A percentile compares a stretch with the other conserved stretches of the same genome.
phyloP scores from a whole-genome alignment of 2,329 filamentous ascomycete species.

The Tolypocladium ophioglossoides region DNA sequence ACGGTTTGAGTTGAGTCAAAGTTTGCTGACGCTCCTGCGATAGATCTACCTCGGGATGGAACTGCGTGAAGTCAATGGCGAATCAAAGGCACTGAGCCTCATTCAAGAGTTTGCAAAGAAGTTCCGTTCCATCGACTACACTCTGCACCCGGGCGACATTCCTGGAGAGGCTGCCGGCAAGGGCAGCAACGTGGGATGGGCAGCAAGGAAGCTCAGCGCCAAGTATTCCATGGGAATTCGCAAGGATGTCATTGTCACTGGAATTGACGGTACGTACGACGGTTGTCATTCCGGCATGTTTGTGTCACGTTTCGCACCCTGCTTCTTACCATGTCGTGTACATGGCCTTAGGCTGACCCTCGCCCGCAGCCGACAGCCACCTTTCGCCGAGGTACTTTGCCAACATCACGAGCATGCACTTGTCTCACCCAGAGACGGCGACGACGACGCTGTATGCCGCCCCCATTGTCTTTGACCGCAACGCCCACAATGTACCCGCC shows the following conservation, averaged over 20 bases:
- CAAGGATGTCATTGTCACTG: slow-evolving; percentile 57
- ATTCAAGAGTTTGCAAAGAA: slow-evolving; percentile 52
- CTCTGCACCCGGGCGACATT: slow-evolving; percentile 55
- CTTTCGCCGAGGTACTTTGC: slow-evolving; percentile 58
- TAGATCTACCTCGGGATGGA: slow-evolving; percentile 68
- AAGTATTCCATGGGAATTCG: slow-evolving; percentile 43
- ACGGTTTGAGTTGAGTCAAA: background rate
- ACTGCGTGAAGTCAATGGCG: slow-evolving; percentile 49
- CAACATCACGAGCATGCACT: slow-evolving; percentile 52
- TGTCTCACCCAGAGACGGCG: slow-evolving; percentile 47
- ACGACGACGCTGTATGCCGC: slow-evolving; percentile 55
- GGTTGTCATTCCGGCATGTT: background rate
- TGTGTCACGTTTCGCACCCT: background rate
- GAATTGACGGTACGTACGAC: slow-evolving; percentile 62
- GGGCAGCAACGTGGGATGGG: slow-evolving; percentile 65
- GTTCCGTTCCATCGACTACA: slow-evolving; percentile 58
- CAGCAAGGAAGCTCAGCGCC: slow-evolving; percentile 53
- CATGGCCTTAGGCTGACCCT: background rate
- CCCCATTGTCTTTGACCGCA: slow-evolving; percentile 65
- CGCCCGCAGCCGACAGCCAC: slow-evolving; percentile 53
- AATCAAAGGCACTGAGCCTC: slow-evolving; percentile 50
- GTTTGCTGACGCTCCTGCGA: background rate
- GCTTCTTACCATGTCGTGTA: background rate
- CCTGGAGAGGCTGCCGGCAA: slow-evolving; percentile 62
- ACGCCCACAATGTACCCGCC: slow-evolving; percentile 56